phyloP scores from a whole-genome alignment of 2,329 filamentous ascomycete species.

The Penicillium hesseltinei region DNA sequence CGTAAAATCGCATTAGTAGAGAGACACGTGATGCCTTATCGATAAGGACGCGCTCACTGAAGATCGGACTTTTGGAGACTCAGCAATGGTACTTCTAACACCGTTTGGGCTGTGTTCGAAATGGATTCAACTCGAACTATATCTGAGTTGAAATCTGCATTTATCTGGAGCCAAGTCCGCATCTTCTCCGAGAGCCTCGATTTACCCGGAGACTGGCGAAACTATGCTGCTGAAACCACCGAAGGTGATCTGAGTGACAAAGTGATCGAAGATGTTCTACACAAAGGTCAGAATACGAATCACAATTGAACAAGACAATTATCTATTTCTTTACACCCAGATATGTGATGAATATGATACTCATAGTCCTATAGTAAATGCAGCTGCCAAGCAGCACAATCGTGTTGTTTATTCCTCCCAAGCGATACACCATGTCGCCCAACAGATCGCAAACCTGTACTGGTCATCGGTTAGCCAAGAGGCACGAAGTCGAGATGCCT shows the following conservation, averaged over 20 bases:
- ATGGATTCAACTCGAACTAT: slow-evolving; percentile 48
- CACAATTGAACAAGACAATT: background rate
- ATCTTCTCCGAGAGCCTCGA: slow-evolving; percentile 51
- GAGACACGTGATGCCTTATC: slow-evolving; percentile 9
- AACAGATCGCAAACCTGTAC: slow-evolving; percentile 56
- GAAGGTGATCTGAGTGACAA: slow-evolving; percentile 50
- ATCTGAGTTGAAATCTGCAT: slow-evolving; percentile 51
- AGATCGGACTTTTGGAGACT: slow-evolving; percentile 14
- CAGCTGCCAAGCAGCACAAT: slow-evolving; percentile 52
- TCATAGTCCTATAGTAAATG: slow-evolving; percentile 47
- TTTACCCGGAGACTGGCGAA: slow-evolving; percentile 48
- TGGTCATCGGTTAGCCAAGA: slow-evolving; percentile 50
- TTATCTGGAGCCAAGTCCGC: slow-evolving; percentile 53
- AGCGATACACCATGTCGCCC: slow-evolving; percentile 55
- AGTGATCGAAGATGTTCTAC: slow-evolving; percentile 50
- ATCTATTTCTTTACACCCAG: no score
- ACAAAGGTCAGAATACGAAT: slow-evolving; percentile 44
- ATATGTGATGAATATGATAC: background rate
- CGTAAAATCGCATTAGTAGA: background rate
- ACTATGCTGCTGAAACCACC: slow-evolving; percentile 41
- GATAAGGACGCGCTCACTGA: slow-evolving; percentile 7
- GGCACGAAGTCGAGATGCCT: slow-evolving; percentile 21
- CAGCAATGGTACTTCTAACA: slow-evolving; percentile 1
- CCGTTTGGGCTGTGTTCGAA: background rate
- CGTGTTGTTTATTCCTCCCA: slow-evolving; percentile 54